These are phyloP conservation scores for Coprinellus aureogranulatus DNA, from an alignment of 768 basidiomycete species.

Conservation along the genomic window DNA sequence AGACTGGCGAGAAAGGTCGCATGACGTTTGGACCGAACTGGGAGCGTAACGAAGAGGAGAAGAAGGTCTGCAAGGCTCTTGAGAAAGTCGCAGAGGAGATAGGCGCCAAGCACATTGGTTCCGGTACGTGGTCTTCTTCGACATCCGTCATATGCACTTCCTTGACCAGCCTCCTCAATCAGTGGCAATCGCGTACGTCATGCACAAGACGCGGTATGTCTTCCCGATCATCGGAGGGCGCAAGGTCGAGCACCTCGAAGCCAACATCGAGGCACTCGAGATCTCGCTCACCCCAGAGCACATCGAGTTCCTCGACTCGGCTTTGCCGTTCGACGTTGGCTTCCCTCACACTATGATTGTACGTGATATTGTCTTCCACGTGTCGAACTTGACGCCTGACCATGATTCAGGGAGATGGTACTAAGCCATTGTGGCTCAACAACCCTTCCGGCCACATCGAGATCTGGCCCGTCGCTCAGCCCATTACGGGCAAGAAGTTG, in stretches of 20 bases:
- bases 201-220: conserved; percentile 49
- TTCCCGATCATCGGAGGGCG: conserved; percentile 40
- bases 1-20: conserved; percentile 7
- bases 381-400: neutral
- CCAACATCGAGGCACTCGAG: conserved; percentile 42
- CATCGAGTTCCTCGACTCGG: conserved; percentile 34
- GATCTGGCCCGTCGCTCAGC: too few relatives aligned
- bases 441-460: too few relatives aligned
- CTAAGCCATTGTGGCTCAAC: too few relatives aligned
- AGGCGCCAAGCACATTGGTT: conserved; percentile 40
- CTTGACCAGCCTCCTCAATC: neutral
- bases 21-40: conserved; percentile 22
- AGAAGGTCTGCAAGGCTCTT: conserved; percentile 34
- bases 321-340: conserved; percentile 10
- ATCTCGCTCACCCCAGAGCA: conserved; percentile 39
- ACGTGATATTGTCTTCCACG: neutral
- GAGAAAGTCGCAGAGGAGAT: conserved; percentile 47
- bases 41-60: conserved; percentile 17
- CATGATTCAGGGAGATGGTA: too few relatives aligned
- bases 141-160: neutral
- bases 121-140: conserved; percentile 30
- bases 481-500: too few relatives aligned
- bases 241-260: conserved; percentile 41
- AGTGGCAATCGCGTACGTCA: conserved; percentile 53
- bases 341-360: conserved; percentile 9